These are phyloP conservation scores for Xerophyta viscosa DNA, from an alignment of 106 monocot genomes.

Conservation along the genomic window DNA sequence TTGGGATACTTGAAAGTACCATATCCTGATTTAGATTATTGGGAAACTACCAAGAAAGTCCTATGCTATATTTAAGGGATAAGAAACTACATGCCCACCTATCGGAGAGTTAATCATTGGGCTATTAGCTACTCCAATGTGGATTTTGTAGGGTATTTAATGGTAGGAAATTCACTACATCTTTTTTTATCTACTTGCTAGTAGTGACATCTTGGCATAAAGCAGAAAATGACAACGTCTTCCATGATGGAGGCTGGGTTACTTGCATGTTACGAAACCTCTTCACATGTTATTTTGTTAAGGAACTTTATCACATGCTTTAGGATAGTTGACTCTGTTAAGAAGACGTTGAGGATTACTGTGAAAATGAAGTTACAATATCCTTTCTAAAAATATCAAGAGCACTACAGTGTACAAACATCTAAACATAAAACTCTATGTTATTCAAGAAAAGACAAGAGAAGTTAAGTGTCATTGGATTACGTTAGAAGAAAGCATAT, in stretches of 20 bases:
- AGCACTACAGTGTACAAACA: not conserved
- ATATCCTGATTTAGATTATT: not conserved
- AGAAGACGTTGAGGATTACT: not conserved
- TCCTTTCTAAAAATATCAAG: not conserved
- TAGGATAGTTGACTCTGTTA: not conserved
- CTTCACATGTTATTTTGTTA: constrained; percentile 1
- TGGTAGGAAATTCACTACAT: not conserved
- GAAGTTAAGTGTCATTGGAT: too few species aligned
- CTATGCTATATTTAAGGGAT: not conserved
- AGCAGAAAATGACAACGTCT: not conserved
- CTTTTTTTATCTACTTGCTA: not conserved
- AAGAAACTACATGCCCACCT: constrained; percentile 1
- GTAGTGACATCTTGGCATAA: not conserved
- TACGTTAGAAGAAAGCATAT: too few species aligned
- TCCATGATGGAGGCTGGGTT: not conserved
- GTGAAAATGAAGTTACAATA: not conserved
- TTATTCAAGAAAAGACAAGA: not conserved
- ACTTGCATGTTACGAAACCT: not conserved
- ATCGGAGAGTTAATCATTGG: not conserved
- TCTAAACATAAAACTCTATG: not conserved
- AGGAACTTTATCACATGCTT: not conserved
- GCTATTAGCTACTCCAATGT: constrained; percentile 3
- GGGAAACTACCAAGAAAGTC: not conserved
- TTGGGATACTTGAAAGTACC: constrained; percentile 2
- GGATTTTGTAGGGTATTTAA: constrained; percentile 1